Evolutionary conservation across 345 rosid species (phyloP).

Genomic region (Boechera retrofracta): DNA sequence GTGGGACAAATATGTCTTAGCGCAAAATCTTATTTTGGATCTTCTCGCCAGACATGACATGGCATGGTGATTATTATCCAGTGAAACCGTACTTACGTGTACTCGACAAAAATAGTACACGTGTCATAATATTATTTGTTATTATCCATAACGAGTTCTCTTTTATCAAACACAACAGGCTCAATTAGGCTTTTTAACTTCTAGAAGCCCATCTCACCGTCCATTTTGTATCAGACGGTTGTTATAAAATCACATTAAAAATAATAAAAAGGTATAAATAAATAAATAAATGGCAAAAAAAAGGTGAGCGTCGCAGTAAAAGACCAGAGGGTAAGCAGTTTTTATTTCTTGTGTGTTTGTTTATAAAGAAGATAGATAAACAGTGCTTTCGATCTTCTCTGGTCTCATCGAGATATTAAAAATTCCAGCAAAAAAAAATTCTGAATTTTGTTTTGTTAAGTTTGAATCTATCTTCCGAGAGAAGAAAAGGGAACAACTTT

Average conservation of each 20-base stretch:
- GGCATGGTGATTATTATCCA: slow-evolving; percentile 23
- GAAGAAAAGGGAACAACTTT: slow-evolving; percentile 20
- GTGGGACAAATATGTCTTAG: slow-evolving; percentile 25
- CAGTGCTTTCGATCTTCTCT: slow-evolving; percentile 40
- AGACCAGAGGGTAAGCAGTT: slow-evolving; percentile 45
- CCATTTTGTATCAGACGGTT: slow-evolving; percentile 36
- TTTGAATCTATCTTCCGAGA: slow-evolving; percentile 34
- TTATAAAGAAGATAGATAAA: slow-evolving; percentile 40
- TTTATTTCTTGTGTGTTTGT: slow-evolving; percentile 17
- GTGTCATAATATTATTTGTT: background rate
- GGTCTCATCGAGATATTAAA: slow-evolving; percentile 31
- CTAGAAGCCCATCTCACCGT: slow-evolving; percentile 28
- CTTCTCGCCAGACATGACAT: slow-evolving; percentile 11
- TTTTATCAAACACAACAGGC: slow-evolving; percentile 30
- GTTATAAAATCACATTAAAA: background rate
- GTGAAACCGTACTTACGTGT: slow-evolving; percentile 13
- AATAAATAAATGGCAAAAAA: slow-evolving; percentile 13
- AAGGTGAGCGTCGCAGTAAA: slow-evolving; percentile 43
- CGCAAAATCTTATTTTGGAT: slow-evolving; percentile 40
- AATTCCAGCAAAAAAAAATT: too few species aligned
- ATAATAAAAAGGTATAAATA: background rate
- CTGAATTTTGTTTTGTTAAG: background rate
- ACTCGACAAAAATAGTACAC: slow-evolving; percentile 10
- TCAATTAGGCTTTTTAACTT: background rate
- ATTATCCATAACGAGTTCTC: slow-evolving; percentile 27